phyloP scores from a whole-genome alignment of 441 rosid genomes.

The Jatropha multifida region DNA sequence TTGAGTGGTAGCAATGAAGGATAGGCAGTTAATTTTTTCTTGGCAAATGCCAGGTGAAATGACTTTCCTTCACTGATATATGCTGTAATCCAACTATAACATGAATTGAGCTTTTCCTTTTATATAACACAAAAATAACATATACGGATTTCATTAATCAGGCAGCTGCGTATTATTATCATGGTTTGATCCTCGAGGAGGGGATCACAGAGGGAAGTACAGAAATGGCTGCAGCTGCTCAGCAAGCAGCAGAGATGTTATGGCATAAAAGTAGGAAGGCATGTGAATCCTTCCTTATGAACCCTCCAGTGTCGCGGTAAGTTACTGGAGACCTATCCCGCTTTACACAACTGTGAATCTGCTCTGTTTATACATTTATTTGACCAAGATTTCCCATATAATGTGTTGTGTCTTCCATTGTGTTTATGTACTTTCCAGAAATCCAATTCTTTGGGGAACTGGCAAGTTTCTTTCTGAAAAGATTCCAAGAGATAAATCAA shows the following conservation, averaged over 20 bases:
- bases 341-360: no score
- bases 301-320: conserved; percentile 75
- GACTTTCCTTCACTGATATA: not conserved
- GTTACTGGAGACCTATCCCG: not conserved
- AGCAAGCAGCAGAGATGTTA: conserved; percentile 74
- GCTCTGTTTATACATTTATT: no score
- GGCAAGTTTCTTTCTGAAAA: conserved; percentile 77
- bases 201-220: conserved; percentile 80
- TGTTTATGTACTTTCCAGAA: conserved; percentile 35
- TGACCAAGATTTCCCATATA: no score
- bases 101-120: not conserved
- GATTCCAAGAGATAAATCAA: conserved; percentile 64
- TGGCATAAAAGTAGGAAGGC: conserved; percentile 72
- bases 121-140: not conserved
- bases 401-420: not conserved
- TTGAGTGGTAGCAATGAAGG: not conserved
- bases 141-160: conserved; percentile 15
- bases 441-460: conserved; percentile 74
- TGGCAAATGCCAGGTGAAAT: not conserved
- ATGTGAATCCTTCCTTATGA: conserved; percentile 50
- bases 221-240: conserved; percentile 81
- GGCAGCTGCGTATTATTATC: conserved; percentile 94
- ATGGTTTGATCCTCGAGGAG: conserved; percentile 82
- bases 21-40: not conserved
- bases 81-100: not conserved